These are phyloP conservation scores for Boletus semigastroideus DNA, from an alignment of 1,284 basidiomycete species.

Conservation along the genomic window DNA sequence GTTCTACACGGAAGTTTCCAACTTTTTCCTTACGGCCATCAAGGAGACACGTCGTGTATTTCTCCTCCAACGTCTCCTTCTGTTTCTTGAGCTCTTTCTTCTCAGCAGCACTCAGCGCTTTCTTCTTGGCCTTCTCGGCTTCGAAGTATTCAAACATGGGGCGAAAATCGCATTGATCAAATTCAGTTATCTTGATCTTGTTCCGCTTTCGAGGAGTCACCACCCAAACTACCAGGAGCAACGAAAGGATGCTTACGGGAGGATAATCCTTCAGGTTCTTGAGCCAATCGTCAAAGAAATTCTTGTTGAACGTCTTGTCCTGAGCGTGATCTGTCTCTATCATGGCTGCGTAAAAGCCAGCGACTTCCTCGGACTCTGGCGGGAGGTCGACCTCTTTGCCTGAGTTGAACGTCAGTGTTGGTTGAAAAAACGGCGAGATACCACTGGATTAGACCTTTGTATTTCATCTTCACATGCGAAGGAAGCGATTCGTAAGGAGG, in stretches of 20 bases:
- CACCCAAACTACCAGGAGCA: background rate
- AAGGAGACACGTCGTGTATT: conserved; percentile 83
- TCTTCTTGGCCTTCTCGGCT: conserved; percentile 90
- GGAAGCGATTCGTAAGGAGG: conserved; percentile 92
- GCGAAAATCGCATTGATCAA: conserved; percentile 89
- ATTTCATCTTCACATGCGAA: conserved; percentile 88
- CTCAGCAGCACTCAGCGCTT: conserved; percentile 79
- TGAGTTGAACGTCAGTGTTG: conserved; percentile 35
- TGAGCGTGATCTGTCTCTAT: conserved; percentile 92
- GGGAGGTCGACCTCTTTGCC: conserved; percentile 81
- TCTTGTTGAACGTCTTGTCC: conserved; percentile 88
- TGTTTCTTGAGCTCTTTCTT: conserved; percentile 88
- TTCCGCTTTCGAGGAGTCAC: conserved; percentile 48
- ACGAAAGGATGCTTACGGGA: conserved; percentile 60
- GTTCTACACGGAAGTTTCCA: conserved; percentile 98
- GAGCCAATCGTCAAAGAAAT: conserved; percentile 95
- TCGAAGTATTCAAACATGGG: conserved; percentile 96
- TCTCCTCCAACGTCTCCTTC: conserved; percentile 82
- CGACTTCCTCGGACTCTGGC: conserved; percentile 92
- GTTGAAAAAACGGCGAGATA: conserved; percentile 4
- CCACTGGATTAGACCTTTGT: conserved; percentile 65
- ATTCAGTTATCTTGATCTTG: conserved; percentile 74
- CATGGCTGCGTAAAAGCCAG: conserved; percentile 94
- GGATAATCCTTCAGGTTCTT: conserved; percentile 79
- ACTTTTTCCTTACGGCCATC: conserved; percentile 98